These are phyloP conservation scores for Boletus subcaerulescens DNA, from an alignment of 768 basidiomycete genomes.

Conservation along the genomic window DNA sequence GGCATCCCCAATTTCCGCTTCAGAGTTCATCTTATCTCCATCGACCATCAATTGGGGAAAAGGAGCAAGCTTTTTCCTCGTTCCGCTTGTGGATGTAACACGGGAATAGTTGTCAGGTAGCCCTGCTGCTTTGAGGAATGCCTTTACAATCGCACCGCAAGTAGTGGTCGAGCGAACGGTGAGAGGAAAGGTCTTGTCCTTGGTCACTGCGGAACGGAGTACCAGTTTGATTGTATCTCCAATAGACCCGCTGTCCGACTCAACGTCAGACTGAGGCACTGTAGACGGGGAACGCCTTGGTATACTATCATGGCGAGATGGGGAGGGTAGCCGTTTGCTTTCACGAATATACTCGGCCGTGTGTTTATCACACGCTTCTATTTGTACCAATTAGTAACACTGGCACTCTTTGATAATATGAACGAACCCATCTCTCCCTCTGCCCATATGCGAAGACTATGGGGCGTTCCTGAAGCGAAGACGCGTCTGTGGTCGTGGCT, in stretches of 20 bases:
- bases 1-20: conserved; percentile 57
- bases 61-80: conserved; percentile 24
- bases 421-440: conserved; percentile 63
- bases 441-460: conserved; percentile 62
- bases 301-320: conserved; percentile 6
- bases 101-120: conserved; percentile 52
- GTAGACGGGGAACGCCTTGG: conserved; percentile 13
- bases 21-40: conserved; percentile 65
- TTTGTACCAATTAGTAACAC: conserved; percentile 7
- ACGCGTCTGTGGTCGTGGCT: conserved; percentile 60
- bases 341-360: conserved; percentile 64
- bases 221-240: conserved; percentile 61
- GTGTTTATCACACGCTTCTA: conserved; percentile 63
- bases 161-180: conserved; percentile 73
- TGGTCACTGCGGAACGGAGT: conserved; percentile 53
- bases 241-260: conserved; percentile 37
- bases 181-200: conserved; percentile 54
- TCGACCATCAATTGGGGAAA: conserved; percentile 53
- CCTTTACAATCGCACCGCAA: conserved; percentile 71
- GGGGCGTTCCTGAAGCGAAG: conserved; percentile 67
- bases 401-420: background rate
- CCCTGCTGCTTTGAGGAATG: conserved; percentile 68
- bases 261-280: conserved; percentile 25
- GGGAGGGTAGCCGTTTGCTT: conserved; percentile 26
- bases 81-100: conserved; percentile 34